These are phyloP conservation scores for Sporothrix mexicana DNA, from an alignment of 2,329 filamentous ascomycete species.

Conservation along the genomic window DNA sequence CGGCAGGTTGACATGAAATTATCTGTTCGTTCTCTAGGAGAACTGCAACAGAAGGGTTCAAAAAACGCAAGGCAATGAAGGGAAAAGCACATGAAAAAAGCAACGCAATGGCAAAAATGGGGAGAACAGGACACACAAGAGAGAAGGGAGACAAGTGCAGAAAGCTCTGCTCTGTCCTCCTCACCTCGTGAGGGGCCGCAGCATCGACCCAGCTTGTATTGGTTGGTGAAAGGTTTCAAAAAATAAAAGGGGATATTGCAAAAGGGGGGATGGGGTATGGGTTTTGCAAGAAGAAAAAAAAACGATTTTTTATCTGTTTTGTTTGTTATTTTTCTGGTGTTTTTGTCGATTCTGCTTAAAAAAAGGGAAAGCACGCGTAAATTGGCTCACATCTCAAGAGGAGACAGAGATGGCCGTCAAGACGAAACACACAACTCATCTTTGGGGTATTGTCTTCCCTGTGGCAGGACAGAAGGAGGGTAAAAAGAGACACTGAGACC, in stretches of 20 bases:
- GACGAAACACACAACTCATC: background rate
- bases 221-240: constrained; percentile 1
- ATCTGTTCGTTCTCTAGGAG: background rate
- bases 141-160: background rate
- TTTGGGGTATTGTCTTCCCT: background rate
- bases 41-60: too few species aligned
- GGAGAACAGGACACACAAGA: constrained; percentile 16
- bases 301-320: constrained; percentile 26
- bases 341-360: background rate
- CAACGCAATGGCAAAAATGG: constrained; percentile 21
- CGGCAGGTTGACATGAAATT: constrained; percentile 32
- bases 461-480: background rate
- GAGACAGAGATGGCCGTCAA: constrained; percentile 4
- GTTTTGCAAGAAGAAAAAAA: background rate
- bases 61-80: too few species aligned
- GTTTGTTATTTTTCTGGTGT: constrained; percentile 6
- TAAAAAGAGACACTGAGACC: constrained; percentile 22
- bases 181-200: constrained; percentile 52
- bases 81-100: constrained; percentile 2
- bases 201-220: constrained; percentile 56
- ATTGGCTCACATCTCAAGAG: background rate
- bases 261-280: background rate
- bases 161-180: background rate
- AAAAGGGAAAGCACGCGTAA: constrained; percentile 13
- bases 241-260: background rate